phyloP scores from a whole-genome alignment of 2,329 filamentous ascomycete genomes.

The Cladosporium oxysporum region DNA sequence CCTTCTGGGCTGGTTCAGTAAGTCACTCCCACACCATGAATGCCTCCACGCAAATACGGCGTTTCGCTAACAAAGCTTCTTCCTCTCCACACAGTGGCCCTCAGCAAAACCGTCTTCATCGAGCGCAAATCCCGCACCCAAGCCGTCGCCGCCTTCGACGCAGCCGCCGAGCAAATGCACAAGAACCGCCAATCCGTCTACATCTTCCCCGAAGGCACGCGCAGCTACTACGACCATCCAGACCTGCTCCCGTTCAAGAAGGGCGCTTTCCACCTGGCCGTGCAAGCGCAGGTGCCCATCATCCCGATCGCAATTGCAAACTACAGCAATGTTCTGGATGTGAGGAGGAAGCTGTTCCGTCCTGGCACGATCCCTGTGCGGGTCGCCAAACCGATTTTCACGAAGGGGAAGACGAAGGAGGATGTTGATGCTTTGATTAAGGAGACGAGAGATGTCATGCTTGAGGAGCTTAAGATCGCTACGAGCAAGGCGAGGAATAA shows the following conservation, averaged over 20 bases:
- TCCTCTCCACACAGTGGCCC: slow-evolving; percentile 54
- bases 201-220: slow-evolving; percentile 90
- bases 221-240: slow-evolving; percentile 82
- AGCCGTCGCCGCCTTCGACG: slow-evolving; percentile 80
- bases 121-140: slow-evolving; percentile 82
- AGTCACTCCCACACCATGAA: slow-evolving; percentile 23
- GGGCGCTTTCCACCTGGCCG: slow-evolving; percentile 92
- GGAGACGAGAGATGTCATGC: slow-evolving; percentile 73
- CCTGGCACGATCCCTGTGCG: slow-evolving; percentile 57
- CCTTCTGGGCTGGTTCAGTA: slow-evolving; percentile 89
- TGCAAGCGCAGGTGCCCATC: slow-evolving; percentile 91
- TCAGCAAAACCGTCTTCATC: slow-evolving; percentile 92
- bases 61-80: background rate
- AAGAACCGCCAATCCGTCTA: slow-evolving; percentile 68
- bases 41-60: slow-evolving; percentile 11
- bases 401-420: slow-evolving; percentile 67
- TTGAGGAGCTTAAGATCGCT: slow-evolving; percentile 56
- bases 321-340: slow-evolving; percentile 50
- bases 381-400: slow-evolving; percentile 82
- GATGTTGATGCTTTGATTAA: slow-evolving; percentile 76
- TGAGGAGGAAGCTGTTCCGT: slow-evolving; percentile 46
- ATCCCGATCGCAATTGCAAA: slow-evolving; percentile 70
- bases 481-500: slow-evolving; percentile 33
- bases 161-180: slow-evolving; percentile 78
- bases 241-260: slow-evolving; percentile 95